A percentile compares a stretch with the other conserved stretches of the same genome.
Evolutionary conservation across 495 filamentous ascomycete species (phyloP).

Genomic region (Rhizodiscina lignyota): DNA sequence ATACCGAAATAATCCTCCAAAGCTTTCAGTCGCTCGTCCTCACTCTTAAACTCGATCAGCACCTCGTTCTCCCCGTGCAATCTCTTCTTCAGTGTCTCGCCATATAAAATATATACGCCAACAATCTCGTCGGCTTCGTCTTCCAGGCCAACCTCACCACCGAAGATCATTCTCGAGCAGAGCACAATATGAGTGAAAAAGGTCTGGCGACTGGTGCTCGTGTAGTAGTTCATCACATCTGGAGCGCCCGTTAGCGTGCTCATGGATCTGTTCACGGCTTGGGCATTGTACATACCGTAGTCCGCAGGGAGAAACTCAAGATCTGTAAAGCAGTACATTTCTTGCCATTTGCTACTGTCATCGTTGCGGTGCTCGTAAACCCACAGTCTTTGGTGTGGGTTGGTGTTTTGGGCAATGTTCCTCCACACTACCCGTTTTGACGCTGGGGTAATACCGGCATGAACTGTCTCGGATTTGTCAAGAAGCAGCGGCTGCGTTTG

Average conservation of each 20-base stretch:
- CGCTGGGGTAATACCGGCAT: too few species aligned
- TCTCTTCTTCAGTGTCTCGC: slow-evolving; percentile 39
- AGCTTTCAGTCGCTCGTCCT: slow-evolving; percentile 17
- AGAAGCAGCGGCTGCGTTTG: slow-evolving; percentile 37
- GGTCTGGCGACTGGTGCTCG: slow-evolving; percentile 26
- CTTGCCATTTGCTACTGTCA: slow-evolving; percentile 29
- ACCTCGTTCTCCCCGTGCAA: slow-evolving; percentile 28
- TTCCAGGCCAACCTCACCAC: slow-evolving; percentile 9
- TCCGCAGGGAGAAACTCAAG: slow-evolving; percentile 45
- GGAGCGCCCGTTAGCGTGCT: too few species aligned
- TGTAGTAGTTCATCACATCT: slow-evolving; percentile 46
- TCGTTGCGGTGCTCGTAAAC: slow-evolving; percentile 42
- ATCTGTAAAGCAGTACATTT: slow-evolving; percentile 42
- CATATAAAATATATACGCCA: slow-evolving; percentile 43
- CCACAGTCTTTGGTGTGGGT: slow-evolving; percentile 41
- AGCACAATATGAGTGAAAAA: slow-evolving; percentile 35
- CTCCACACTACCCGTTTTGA: too few species aligned
- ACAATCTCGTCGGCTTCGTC: slow-evolving; percentile 25
- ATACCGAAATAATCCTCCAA: slow-evolving; percentile 18
- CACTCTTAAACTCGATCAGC: slow-evolving; percentile 12
- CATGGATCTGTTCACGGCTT: too few species aligned
- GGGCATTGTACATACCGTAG: too few species aligned
- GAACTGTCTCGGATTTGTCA: too few species aligned
- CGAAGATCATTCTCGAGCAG: slow-evolving; percentile 39
- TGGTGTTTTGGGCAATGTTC: too few species aligned